Evolutionary conservation across 108 stramenopile genomes (phyloP), one percentile per base, ranked within the genome.

Genomic region (Asterionellopsis glacialis): DNA sequence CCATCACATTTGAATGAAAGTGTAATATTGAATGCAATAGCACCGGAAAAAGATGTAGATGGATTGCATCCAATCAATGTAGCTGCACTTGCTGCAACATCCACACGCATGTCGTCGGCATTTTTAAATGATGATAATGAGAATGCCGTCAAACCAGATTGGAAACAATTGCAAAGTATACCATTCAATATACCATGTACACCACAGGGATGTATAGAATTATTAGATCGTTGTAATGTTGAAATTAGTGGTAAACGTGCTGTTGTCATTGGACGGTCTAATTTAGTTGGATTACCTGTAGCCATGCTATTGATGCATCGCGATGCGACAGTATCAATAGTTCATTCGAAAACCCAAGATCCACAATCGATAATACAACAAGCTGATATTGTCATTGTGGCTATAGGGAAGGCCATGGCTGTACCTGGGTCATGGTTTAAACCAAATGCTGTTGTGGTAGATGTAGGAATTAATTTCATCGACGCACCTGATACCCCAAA

Each of bases 381-480:
- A 41, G 99, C 95, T 0, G 99, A 99, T 68, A 95, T 99, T 65
- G 95, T 99, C 13, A 80, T 99, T 12, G 96, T 95, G 4, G 98
- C 97, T 12, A 94, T 96, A 22, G 97, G 99, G 18, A 54, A 83
- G 28, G 87, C 97, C 16, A 61, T 91, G 39, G 65, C 97, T 61
- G 88, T 99, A 11, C 84, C 84, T 42, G 79, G 73, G 28, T 73
- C 79, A 19, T 98, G 97, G 97, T 59, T 99, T 41, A 98, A 98
- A 77, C 80, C 88, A 9, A 97, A 97, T n/a, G 87, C 89, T 13
- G 93, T 91, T 0, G 98, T 99, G 1, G 90, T 99, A 57, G 98
- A 99, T 74, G 98, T 99, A 18, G 99, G 99, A 0, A 98, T 98
- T 64, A 99, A 99, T 63, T 79, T 80, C 26, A 84, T 98, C 22